Evolutionary conservation across 1,284 basidiomycete species (phyloP).

Genomic region (Tilletia horrida): DNA sequence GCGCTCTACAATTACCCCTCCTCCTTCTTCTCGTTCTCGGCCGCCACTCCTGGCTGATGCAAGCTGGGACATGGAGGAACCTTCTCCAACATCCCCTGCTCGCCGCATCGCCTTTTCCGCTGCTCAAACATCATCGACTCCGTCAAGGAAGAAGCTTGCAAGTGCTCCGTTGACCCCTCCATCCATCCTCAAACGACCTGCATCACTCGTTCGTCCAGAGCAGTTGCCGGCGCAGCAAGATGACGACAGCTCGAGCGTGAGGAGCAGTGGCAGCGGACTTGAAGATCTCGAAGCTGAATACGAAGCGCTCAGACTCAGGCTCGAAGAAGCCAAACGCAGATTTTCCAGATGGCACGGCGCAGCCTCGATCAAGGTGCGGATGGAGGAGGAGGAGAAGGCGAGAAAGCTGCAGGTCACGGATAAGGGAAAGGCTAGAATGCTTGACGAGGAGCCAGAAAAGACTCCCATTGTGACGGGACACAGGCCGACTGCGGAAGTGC

Average conservation of each 20-base stretch:
- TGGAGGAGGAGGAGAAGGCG: constrained; percentile 1
- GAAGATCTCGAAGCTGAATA: constrained; percentile 13
- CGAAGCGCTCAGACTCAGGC: background rate
- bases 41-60: background rate
- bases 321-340: constrained; percentile 1
- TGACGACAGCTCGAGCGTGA: background rate
- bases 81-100: background rate
- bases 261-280: background rate
- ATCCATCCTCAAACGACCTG: background rate
- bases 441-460: background rate
- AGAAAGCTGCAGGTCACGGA: background rate
- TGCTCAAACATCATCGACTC: background rate
- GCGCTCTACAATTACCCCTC: background rate
- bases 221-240: background rate
- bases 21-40: background rate
- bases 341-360: constrained; percentile 8
- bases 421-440: background rate
- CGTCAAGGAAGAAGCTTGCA: background rate
- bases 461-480: no score
- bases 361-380: background rate
- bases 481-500: background rate
- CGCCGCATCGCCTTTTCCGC: background rate
- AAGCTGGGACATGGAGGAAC: constrained; percentile 13
- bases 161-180: background rate
- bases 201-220: background rate